Conservation (phyloP, 768 basidiomycete species). For the Agaricus bisporus region DNA sequence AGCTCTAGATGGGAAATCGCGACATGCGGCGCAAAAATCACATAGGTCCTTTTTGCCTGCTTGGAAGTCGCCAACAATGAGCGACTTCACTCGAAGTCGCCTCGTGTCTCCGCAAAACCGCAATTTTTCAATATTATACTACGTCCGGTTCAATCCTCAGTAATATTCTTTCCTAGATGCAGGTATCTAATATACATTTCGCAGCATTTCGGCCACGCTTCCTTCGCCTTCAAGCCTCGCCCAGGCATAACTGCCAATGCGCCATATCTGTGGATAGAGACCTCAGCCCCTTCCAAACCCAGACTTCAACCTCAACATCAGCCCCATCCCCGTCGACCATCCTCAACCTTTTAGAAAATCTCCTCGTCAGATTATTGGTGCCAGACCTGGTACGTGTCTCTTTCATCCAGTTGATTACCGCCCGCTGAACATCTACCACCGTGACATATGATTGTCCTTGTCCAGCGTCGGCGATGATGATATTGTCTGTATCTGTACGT, state of each 20-base stretch:
- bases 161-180: too few relatives aligned
- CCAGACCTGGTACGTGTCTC: background rate
- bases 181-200: too few relatives aligned
- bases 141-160: too few relatives aligned
- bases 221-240: background rate
- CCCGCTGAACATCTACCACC: background rate
- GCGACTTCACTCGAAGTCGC: too few relatives aligned
- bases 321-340: background rate
- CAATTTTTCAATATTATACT: too few relatives aligned
- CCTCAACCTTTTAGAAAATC: background rate
- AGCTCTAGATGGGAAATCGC: too few relatives aligned
- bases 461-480: background rate
- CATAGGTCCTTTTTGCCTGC: too few relatives aligned
- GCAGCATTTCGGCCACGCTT: too few relatives aligned
- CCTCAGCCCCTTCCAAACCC: background rate
- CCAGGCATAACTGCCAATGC: background rate
- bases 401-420: background rate
- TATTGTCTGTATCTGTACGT: background rate
- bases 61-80: too few relatives aligned
- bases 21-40: too few relatives aligned
- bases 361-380: background rate
- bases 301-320: background rate
- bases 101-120: too few relatives aligned
- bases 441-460: background rate
- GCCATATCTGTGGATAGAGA: background rate